Evolutionary conservation across 164 flowering plant genomes (phyloP), one percentile per base, ranked within the genome.

Genomic region (Warburgia ugandensis): DNA sequence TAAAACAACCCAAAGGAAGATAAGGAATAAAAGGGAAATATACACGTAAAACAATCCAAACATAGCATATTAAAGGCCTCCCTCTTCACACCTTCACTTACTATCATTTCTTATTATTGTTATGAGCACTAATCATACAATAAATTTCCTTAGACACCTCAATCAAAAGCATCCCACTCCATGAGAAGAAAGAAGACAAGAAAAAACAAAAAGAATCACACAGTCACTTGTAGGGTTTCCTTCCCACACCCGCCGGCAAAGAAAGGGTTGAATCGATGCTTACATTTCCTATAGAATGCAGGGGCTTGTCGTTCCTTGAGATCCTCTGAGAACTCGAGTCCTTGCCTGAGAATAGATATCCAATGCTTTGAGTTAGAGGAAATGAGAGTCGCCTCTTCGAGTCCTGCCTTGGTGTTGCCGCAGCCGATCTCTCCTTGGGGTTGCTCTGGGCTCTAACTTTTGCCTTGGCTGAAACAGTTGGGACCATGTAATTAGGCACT

Each of bases 221-320:
- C 42, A 77, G 80, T 75, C 95, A 54, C 73, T 79, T 80, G 74
- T 82, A 94, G 30, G 92, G 84, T 72, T 67, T 86, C 68, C 94
- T 77, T 55, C 92, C 99, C 56, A 82, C 66, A 9, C 66, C 68
- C 33, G 77, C 88, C 25, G 99, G 92, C 84, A 85, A 63, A 21
- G 95, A 92, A 52, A 69, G 60, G 8, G 87, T 64, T 3, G 99
- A 94, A 65, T 82, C 90, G 62, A 84, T 73, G 52, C 99, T 92
- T 66, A 70, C 1, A 51, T 83, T 78, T 6, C 80, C 86, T 30
- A 75, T 28, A 30, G 94, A 80, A 29, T 74, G 77, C 23, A 64
- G 16, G 32, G 88, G 60, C 43, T 66, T 65, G 33, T 64, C 53
- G 63, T 74, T 74, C 17, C 66, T 72, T 29, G 56, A 29, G 16